Base-by-base conservation (phyloP, 257 asterid genomes). In the Solanum arcanum region DNA sequence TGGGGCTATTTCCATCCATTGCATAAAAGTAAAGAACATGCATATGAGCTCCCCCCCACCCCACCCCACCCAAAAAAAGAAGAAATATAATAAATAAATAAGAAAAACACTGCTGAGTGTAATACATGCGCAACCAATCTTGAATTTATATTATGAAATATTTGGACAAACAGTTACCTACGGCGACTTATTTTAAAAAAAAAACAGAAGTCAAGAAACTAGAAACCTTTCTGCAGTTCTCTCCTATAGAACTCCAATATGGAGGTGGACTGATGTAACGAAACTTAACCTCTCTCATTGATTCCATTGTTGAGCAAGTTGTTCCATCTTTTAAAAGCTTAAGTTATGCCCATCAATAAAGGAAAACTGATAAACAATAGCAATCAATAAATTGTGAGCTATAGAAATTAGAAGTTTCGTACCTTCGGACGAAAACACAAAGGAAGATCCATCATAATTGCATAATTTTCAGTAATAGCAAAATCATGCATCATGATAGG, bases 401-500 rank as follows among this genome's bases (percentile, higher is more conserved):
- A 44, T 29, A 88, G 80, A 73, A 87, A 77, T 88, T 37, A 88
- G 80, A 69, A 87, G 82, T 88, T 37, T 59, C 82, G 41, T 88
- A 96, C 99, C 98, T 92, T 94, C 42, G 99, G 98, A 88, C 88
- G 93, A 92, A 94, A 94, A 92, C 88, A 91, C 86, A 97, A 87
- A 15, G 99, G 99, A 60, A 95, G 97, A 93, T 97, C 99, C 98
- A 97, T 90, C 89, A 97, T 94, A 87, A 97, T 88, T 6, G 98
- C 98, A 93, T 94, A 97, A 87, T 97, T 97, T 90, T 97, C 98
- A 86, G 99, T 95, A 88, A 97, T 97, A 92, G 99, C 99, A 89
- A 97, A 97, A 91, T 97, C 99, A 88, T 97, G 99, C 98, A 97
- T 94, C 99, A 97, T 94, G 90, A 95, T 87, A 86, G 99, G 91